Evolutionary conservation across 768 basidiomycete genomes (phyloP).

Genomic region (Kwoniella shandongensis): DNA sequence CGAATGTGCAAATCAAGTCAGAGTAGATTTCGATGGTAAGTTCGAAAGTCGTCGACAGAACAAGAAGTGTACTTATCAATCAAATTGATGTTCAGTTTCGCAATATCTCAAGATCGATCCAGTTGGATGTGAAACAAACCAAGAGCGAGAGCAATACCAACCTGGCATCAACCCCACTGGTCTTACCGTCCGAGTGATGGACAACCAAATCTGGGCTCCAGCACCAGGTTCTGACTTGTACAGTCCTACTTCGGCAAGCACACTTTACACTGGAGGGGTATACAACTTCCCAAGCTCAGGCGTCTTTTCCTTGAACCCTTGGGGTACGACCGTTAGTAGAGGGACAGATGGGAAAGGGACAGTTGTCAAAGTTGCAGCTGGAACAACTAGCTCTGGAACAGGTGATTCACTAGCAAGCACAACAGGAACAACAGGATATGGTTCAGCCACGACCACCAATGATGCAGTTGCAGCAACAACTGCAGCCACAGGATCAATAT

Average conservation of each 20-base stretch:
- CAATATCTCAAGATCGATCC: background rate
- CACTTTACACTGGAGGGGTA: background rate
- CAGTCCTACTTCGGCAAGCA: background rate
- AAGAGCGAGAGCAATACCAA: background rate
- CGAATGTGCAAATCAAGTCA: background rate
- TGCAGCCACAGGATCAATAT: no score
- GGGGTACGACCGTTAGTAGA: background rate
- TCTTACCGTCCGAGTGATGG: background rate
- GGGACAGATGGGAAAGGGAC: no score
- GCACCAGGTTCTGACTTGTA: background rate
- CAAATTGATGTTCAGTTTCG: background rate
- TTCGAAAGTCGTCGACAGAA: background rate
- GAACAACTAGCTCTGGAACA: no score
- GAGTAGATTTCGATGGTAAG: background rate
- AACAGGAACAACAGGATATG: no score
- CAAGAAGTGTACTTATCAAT: background rate
- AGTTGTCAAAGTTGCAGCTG: no score
- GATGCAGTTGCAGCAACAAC: no score
- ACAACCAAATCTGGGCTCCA: conserved; percentile 9
- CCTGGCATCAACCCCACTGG: background rate
- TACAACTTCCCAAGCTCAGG: background rate
- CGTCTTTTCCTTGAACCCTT: no score
- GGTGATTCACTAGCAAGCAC: no score
- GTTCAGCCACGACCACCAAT: no score
- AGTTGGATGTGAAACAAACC: background rate